Base-by-base conservation (phyloP, 805 yeast genomes). In the Ogataea minuta region DNA sequence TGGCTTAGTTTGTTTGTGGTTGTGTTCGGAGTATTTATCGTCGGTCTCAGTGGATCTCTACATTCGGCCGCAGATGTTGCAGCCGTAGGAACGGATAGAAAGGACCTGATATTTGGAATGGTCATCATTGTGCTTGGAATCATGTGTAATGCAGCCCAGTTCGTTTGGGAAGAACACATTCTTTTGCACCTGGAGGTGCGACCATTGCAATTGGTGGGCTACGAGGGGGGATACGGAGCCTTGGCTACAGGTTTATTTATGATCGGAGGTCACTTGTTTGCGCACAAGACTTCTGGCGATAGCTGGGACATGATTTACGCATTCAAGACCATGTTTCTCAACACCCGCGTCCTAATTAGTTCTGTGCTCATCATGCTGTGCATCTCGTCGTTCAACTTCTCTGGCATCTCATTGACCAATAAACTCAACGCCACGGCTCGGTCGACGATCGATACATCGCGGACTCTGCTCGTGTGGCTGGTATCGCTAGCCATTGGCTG, bases 391-490 rank as follows among this genome's bases (percentile, higher is more conserved):
- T 85, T 85, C 71, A 85, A 85, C 60, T 80, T 71, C 58, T 79
- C 79, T 51, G 95, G 95, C 2, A 72, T 84, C 27, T 71, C 86
- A 7, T 64, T 85, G 26, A 85, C 95, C 2, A 70, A 74, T 34
- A 62, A 64, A 31, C 56, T 84, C 33, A 79, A 84, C 36, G 93
- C 95, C 23, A 84, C 95, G 1, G 72, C 90, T 2, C 69, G 93
- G 54, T 79, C 88, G 15, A 85, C 93, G 2, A 74, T 85, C 35
- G 95, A 85, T 54, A 80, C 89, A 0, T 80, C 84, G 43, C 70
- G 95, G 48, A 84, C 93, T 0, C 61, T 84, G 16, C 60, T 82
- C 19, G 90, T 85, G 12, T 85, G 95, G 95, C 26, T 80, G 1
- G 73, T 82, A 7, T 85, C 93, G 0, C 63, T 85, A 35, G 36